Evolutionary conservation across 192 early-diverging fungal species (phyloP).

Genomic region (Coemansia sp.): DNA sequence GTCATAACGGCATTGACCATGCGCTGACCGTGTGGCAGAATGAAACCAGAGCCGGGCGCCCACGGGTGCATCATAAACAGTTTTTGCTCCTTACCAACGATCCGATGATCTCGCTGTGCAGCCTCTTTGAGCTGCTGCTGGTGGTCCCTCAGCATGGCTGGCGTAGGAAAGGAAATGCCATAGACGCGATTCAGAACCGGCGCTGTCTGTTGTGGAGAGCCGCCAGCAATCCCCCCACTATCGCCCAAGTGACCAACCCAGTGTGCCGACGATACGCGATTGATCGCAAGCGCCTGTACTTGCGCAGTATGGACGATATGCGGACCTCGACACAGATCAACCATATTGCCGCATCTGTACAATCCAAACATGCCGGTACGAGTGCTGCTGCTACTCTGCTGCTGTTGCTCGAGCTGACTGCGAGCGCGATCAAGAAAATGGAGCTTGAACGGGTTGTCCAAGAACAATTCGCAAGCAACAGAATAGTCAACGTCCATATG

Average conservation of each 20-base stretch:
- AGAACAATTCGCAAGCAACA: conserved; percentile 64
- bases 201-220: conserved; percentile 30
- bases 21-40: conserved; percentile 75
- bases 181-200: conserved; percentile 68
- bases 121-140: conserved; percentile 54
- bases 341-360: conserved; percentile 68
- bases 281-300: conserved; percentile 57
- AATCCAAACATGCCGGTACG: conserved; percentile 55
- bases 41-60: conserved; percentile 73
- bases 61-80: conserved; percentile 70
- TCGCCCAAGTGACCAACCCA: conserved; percentile 50
- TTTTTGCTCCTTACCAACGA: conserved; percentile 65
- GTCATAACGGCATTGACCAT: conserved; percentile 77
- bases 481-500: conserved; percentile 60
- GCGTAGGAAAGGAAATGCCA: conserved; percentile 67
- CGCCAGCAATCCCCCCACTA: not conserved
- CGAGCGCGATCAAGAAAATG: conserved; percentile 55
- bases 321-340: conserved; percentile 79
- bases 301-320: conserved; percentile 69
- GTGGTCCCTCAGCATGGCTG: conserved; percentile 57
- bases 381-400: not conserved
- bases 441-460: conserved; percentile 75
- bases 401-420: not conserved
- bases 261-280: conserved; percentile 61
- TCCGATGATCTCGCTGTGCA: conserved; percentile 64